These are phyloP conservation scores for Rubroboletus pulcherrimus DNA, from an alignment of 768 basidiomycete genomes.

Conservation along the genomic window DNA sequence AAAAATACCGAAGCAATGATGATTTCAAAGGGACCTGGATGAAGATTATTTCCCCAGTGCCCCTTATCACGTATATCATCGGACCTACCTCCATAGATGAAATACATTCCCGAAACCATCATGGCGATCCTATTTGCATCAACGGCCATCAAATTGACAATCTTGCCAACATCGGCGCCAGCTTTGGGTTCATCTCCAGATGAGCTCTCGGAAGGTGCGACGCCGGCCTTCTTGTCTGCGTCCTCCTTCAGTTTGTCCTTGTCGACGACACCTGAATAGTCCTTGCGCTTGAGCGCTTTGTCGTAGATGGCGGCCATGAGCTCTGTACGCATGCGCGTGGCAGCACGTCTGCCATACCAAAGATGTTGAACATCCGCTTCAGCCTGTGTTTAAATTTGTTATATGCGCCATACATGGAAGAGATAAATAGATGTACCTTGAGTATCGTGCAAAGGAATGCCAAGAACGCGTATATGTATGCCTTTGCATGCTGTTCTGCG, in stretches of 20 bases:
- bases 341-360: slow-evolving; percentile 77
- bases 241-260: slow-evolving; percentile 37
- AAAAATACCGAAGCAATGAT: slow-evolving; percentile 68
- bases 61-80: no score
- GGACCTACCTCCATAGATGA: slow-evolving; percentile 59
- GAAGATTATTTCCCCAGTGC: not conserved
- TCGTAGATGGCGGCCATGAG: slow-evolving; percentile 87
- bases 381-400: slow-evolving; percentile 32
- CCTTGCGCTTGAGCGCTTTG: slow-evolving; percentile 79
- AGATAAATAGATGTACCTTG: slow-evolving; percentile 14
- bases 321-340: slow-evolving; percentile 68
- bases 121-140: slow-evolving; percentile 64
- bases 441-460: slow-evolving; percentile 56
- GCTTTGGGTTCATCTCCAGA: slow-evolving; percentile 52
- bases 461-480: slow-evolving; percentile 77
- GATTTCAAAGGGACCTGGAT: slow-evolving; percentile 69
- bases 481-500: slow-evolving; percentile 49
- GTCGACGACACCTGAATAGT: slow-evolving; percentile 74
- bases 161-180: slow-evolving; percentile 85
- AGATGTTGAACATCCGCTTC: slow-evolving; percentile 72
- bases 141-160: slow-evolving; percentile 85
- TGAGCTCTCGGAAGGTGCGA: slow-evolving; percentile 22
- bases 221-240: slow-evolving; percentile 20
- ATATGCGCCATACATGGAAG: not conserved
- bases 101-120: slow-evolving; percentile 54